phyloP scores from a whole-genome alignment of 1,139 yeast genomes.

The Diutina neorugosa region DNA sequence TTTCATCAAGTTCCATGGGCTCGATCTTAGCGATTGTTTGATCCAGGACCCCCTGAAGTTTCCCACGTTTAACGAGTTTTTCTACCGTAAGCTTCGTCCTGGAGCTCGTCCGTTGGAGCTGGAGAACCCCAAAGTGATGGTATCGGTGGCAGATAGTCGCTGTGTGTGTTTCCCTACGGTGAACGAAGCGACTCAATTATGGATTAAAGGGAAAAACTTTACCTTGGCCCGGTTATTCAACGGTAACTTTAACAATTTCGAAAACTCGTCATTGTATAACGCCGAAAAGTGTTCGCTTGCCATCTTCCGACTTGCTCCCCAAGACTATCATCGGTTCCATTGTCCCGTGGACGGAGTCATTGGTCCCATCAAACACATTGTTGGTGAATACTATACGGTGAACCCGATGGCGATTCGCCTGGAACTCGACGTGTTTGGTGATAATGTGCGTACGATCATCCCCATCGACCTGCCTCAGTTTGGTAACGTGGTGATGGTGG shows the following conservation, averaged over 20 bases:
- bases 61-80: slow-evolving; percentile 77
- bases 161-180: slow-evolving; percentile 59
- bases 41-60: slow-evolving; percentile 38
- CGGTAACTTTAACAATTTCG: slow-evolving; percentile 39
- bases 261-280: slow-evolving; percentile 25
- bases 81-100: slow-evolving; percentile 65
- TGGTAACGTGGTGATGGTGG: slow-evolving; percentile 66
- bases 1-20: slow-evolving; percentile 69
- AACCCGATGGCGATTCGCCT: slow-evolving; percentile 96
- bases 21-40: slow-evolving; percentile 61
- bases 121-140: slow-evolving; percentile 34
- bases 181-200: slow-evolving; percentile 55
- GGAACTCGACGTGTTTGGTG: slow-evolving; percentile 84
- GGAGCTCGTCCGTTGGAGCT: slow-evolving; percentile 64
- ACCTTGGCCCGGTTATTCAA: slow-evolving; percentile 54
- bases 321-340: slow-evolving; percentile 92
- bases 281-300: slow-evolving; percentile 48
- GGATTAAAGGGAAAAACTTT: slow-evolving; percentile 87
- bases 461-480: slow-evolving; percentile 65
- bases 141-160: slow-evolving; percentile 86
- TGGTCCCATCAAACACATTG: slow-evolving; percentile 54
- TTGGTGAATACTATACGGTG: slow-evolving; percentile 90
- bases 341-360: slow-evolving; percentile 70
- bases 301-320: slow-evolving; percentile 86
- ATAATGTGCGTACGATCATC: slow-evolving; percentile 67